Conservation (phyloP, 192 early-diverging fungal species). For the Coemansia sp. region DNA sequence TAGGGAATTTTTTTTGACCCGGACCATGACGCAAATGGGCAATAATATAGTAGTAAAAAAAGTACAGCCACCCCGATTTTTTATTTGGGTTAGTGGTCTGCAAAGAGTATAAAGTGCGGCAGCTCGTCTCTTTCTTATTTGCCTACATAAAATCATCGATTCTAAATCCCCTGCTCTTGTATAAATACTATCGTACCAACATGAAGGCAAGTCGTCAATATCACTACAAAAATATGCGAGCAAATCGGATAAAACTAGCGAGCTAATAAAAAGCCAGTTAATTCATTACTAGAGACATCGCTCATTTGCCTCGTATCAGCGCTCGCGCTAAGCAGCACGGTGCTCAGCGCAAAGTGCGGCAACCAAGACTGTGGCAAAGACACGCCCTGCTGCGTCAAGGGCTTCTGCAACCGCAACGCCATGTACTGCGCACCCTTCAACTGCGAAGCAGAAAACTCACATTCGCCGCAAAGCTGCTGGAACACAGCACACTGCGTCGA, state of each 20-base stretch:
- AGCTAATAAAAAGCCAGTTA: too few relatives aligned
- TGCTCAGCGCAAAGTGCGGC: conserved; percentile 20
- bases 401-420: conserved; percentile 47
- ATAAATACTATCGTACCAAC: not conserved
- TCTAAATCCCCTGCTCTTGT: too few relatives aligned
- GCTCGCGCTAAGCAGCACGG: conserved; percentile 6
- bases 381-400: conserved; percentile 53
- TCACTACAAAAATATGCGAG: too few relatives aligned
- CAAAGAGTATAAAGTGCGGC: not conserved
- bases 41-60: not conserved
- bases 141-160: too few relatives aligned
- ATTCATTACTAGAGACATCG: conserved; percentile 13
- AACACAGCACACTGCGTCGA: conserved; percentile 43
- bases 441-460: conserved; percentile 50
- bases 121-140: too few relatives aligned
- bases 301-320: conserved; percentile 4
- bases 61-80: not conserved
- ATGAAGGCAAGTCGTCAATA: not conserved
- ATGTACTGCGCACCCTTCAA: conserved; percentile 42
- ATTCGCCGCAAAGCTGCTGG: conserved; percentile 35
- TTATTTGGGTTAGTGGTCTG: not conserved
- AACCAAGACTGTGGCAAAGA: conserved; percentile 33
- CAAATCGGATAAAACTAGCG: too few relatives aligned
- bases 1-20: not conserved
- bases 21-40: not conserved